Evolutionary conservation across 352 stramenopile genomes (phyloP).

Genomic region (Globisporangium solare): DNA sequence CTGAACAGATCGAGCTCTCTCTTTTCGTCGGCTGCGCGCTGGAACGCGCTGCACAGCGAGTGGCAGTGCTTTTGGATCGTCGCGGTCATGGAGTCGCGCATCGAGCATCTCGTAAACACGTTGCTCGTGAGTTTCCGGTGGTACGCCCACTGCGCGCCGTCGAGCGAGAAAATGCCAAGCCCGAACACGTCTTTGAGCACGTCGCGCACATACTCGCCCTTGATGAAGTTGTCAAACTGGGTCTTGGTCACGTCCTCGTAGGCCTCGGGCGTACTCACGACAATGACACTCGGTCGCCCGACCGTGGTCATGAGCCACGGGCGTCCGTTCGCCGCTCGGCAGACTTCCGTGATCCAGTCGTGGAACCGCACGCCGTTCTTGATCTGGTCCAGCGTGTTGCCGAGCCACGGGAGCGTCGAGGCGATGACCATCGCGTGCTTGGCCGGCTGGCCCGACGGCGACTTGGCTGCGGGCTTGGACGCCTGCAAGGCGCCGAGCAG

Average conservation of each 20-base stretch:
- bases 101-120: slow-evolving; percentile 46
- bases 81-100: slow-evolving; percentile 12
- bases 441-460: not conserved
- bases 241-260: slow-evolving; percentile 42
- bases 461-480: not conserved
- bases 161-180: slow-evolving; percentile 37
- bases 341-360: slow-evolving; percentile 11
- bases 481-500: not conserved
- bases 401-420: slow-evolving; percentile 24
- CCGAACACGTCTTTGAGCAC: slow-evolving; percentile 46
- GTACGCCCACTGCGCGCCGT: slow-evolving; percentile 32
- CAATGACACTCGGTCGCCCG: slow-evolving; percentile 25
- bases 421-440: not conserved
- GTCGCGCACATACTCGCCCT: slow-evolving; percentile 30
- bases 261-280: slow-evolving; percentile 24
- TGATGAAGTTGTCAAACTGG: slow-evolving; percentile 66
- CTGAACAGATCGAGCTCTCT: slow-evolving; percentile 9
- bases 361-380: slow-evolving; percentile 6
- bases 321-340: not conserved
- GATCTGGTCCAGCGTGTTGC: slow-evolving; percentile 25
- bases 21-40: not conserved
- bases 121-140: slow-evolving; percentile 60
- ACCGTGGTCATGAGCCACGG: slow-evolving; percentile 25
- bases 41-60: slow-evolving; percentile 2
- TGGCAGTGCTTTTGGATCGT: slow-evolving; percentile 7